Evolutionary conservation across 2,329 filamentous ascomycete species (phyloP).

Genomic region (Aspergillus caelatus): DNA sequence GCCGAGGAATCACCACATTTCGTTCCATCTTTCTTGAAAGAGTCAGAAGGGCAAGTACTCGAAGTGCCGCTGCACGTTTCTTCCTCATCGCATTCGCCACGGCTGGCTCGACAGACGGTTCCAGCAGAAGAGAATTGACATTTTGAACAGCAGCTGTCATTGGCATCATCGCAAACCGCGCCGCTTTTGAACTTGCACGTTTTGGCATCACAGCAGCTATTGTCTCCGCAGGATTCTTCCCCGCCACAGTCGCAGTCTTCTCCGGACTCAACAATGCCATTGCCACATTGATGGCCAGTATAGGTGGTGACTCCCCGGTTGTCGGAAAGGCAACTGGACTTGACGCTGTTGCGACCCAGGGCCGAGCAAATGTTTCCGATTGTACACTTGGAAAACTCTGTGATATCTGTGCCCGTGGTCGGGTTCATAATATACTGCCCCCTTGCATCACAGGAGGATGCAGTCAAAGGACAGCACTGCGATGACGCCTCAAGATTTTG

Average conservation of each 20-base stretch:
- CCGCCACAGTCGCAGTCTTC: conserved; percentile 98
- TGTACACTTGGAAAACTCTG: conserved; percentile 80
- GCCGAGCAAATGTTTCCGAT: conserved; percentile 94
- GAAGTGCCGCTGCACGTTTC: conserved; percentile 78
- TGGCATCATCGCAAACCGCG: conserved; percentile 71
- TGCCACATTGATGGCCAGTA: conserved; percentile 84
- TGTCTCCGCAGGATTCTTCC: conserved; percentile 67
- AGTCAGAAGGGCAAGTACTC: conserved; percentile 74
- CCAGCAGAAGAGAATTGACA: conserved; percentile 55
- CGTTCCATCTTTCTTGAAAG: conserved; percentile 68
- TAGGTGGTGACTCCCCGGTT: conserved; percentile 84
- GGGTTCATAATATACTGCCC: conserved; percentile 96
- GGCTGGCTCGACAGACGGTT: conserved; percentile 78
- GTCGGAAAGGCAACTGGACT: conserved; percentile 75
- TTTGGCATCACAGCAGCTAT: conserved; percentile 78
- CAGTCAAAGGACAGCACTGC: conserved; percentile 79
- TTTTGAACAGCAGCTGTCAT: conserved; percentile 49
- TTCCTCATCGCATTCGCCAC: conserved; percentile 79
- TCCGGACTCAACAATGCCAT: conserved; percentile 91
- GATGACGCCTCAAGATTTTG: conserved; percentile 64
- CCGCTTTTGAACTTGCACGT: conserved; percentile 82
- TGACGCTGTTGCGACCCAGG: conserved; percentile 74
- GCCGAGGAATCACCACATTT: conserved; percentile 63
- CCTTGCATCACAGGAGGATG: conserved; percentile 69
- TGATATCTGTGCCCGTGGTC: conserved; percentile 73